These are phyloP conservation scores for Amaranthus cruentus DNA, from an alignment of 148 eudicot species.

Conservation along the genomic window DNA sequence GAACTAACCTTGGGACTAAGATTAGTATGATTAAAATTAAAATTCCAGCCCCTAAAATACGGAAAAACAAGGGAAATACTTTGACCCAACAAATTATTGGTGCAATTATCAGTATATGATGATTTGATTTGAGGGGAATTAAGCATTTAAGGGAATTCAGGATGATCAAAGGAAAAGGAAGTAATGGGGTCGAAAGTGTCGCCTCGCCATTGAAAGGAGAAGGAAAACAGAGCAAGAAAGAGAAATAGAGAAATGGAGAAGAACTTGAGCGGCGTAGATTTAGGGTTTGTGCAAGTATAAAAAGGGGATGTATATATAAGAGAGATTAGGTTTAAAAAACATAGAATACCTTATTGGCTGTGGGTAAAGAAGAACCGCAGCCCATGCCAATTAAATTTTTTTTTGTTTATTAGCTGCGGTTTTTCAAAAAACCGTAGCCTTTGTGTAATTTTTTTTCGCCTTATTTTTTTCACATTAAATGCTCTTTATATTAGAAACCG, in stretches of 20 bases:
- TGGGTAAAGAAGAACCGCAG: too few relatives aligned
- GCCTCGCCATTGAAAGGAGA: slow-evolving; percentile 55
- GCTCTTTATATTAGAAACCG: too few relatives aligned
- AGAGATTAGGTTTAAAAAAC: too few relatives aligned
- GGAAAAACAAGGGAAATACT: slow-evolving; percentile 44
- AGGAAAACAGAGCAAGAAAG: slow-evolving; percentile 42
- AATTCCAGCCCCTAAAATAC: slow-evolving; percentile 47
- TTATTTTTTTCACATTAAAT: too few relatives aligned
- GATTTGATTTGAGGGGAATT: slow-evolving; percentile 16
- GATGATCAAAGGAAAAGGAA: slow-evolving; percentile 28
- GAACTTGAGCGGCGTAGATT: too few relatives aligned
- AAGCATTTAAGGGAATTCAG: slow-evolving; percentile 34
- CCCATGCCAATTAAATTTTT: too few relatives aligned
- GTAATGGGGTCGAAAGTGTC: slow-evolving; percentile 26
- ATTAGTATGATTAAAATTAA: slow-evolving; percentile 33
- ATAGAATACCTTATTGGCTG: too few relatives aligned
- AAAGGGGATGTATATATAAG: too few relatives aligned
- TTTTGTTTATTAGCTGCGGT: too few relatives aligned
- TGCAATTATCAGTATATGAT: slow-evolving; percentile 19
- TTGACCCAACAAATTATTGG: slow-evolving; percentile 31
- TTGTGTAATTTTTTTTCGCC: too few relatives aligned
- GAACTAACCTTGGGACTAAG: slow-evolving; percentile 46
- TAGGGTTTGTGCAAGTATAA: too few relatives aligned
- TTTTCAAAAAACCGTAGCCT: too few relatives aligned
- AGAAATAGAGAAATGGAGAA: background rate